Conservation (phyloP, 2,329 filamentous ascomycete species). For the Aspergillus ustus region DNA sequence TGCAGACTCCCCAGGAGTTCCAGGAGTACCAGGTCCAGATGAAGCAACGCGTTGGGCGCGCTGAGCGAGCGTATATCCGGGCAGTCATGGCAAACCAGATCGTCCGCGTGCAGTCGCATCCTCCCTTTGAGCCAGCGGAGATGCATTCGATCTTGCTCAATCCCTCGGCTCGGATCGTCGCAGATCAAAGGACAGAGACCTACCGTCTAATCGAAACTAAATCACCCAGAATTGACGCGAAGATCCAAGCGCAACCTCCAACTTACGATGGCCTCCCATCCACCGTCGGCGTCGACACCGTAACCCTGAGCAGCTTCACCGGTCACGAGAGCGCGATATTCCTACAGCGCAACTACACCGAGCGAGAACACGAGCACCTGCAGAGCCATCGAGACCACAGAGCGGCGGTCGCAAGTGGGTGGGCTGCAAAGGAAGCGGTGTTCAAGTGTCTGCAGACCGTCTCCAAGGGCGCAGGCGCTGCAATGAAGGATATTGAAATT, state of each 20-base stretch:
- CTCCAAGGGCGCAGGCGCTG: slow-evolving; percentile 1
- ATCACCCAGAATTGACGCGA: too few species aligned
- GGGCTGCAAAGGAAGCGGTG: neutral
- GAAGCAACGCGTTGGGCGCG: neutral
- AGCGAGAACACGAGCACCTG: neutral
- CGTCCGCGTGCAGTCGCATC: slow-evolving; percentile 3
- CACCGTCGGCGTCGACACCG: neutral
- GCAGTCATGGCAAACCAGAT: neutral
- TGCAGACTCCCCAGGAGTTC: neutral
- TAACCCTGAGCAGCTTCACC: neutral
- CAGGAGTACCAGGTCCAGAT: neutral
- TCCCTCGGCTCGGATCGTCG: neutral
- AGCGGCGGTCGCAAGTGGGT: neutral
- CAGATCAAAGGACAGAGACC: neutral
- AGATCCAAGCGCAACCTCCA: too few species aligned
- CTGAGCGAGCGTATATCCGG: neutral
- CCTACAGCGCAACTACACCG: slow-evolving; percentile 2
- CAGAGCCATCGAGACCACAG: neutral
- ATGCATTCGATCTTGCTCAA: neutral
- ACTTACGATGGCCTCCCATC: neutral
- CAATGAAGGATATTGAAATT: slow-evolving; percentile 7
- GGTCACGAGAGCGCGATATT: neutral
- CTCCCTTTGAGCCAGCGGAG: neutral
- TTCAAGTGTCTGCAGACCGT: slow-evolving; percentile 7
- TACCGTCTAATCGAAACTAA: neutral